phyloP scores from a whole-genome alignment of 352 stramenopile genomes.

The Pythium biforme region DNA sequence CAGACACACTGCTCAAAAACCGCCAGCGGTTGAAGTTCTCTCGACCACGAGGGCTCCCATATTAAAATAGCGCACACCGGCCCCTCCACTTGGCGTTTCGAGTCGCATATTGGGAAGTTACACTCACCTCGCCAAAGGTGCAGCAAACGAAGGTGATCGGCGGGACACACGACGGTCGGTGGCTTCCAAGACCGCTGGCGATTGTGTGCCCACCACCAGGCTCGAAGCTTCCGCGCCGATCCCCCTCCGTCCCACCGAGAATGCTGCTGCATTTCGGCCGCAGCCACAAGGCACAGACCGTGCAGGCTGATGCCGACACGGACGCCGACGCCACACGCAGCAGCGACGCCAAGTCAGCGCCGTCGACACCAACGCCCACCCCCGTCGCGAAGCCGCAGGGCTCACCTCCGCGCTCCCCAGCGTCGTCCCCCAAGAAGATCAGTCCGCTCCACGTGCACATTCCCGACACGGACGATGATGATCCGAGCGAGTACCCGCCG shows the following conservation, averaged over 20 bases:
- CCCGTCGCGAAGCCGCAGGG: constrained; percentile 6
- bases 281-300: neutral
- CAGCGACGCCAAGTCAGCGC: no score
- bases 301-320: neutral
- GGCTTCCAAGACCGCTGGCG: neutral
- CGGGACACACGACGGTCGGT: no score
- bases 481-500: neutral
- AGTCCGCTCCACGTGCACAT: constrained; percentile 23
- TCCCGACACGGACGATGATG: constrained; percentile 6
- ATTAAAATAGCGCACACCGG: neutral
- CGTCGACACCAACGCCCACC: neutral
- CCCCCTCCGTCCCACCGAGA: neutral
- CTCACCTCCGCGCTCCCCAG: constrained; percentile 8
- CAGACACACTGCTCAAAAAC: neutral
- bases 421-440: constrained; percentile 12
- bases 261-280: constrained; percentile 17
- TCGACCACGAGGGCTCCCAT: no score
- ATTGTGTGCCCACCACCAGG: neutral
- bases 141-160: no score
- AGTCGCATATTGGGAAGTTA: neutral
- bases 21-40: neutral
- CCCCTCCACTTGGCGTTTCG: no score
- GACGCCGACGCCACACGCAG: neutral
- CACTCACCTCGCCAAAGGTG: neutral
- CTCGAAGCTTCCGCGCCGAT: neutral